A percentile compares a stretch with the other conserved stretches of the same genome.
phyloP scores from a whole-genome alignment of 352 stramenopile species.

The Phytophthora capsici region DNA sequence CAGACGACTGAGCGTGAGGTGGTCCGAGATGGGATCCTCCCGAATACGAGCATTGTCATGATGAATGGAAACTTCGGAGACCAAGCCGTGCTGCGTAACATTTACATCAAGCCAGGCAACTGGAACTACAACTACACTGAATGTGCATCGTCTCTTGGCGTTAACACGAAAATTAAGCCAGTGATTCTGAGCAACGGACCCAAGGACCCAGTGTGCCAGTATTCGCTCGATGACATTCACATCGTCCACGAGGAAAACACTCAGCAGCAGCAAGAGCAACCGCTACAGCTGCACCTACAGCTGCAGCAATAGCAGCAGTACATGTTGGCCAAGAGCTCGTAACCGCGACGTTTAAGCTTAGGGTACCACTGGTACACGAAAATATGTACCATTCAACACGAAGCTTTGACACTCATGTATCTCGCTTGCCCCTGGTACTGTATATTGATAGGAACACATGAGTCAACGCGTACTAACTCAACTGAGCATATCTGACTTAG shows the following conservation, averaged over 20 bases:
- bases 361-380: too few species aligned
- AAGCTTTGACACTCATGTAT: too few species aligned
- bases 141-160: constrained; percentile 36
- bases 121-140: constrained; percentile 27
- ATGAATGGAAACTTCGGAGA: constrained; percentile 51
- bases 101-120: constrained; percentile 34
- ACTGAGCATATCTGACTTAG: not conserved
- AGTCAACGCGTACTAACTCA: too few species aligned
- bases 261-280: not conserved
- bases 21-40: not conserved
- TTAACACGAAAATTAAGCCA: constrained; percentile 17
- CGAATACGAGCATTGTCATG: constrained; percentile 44
- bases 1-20: constrained; percentile 34
- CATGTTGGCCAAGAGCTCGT: too few species aligned
- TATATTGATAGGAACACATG: too few species aligned
- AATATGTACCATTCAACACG: too few species aligned
- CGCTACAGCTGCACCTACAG: too few species aligned
- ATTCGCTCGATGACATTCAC: constrained; percentile 29
- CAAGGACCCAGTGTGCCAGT: constrained; percentile 28
- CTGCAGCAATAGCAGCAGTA: not conserved
- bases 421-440: too few species aligned
- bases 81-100: constrained; percentile 40
- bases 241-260: constrained; percentile 11
- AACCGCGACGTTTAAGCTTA: too few species aligned
- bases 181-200: constrained; percentile 36